phyloP scores from a whole-genome alignment of 116 monocot genomes.

The Papilionanthe hybrid region DNA sequence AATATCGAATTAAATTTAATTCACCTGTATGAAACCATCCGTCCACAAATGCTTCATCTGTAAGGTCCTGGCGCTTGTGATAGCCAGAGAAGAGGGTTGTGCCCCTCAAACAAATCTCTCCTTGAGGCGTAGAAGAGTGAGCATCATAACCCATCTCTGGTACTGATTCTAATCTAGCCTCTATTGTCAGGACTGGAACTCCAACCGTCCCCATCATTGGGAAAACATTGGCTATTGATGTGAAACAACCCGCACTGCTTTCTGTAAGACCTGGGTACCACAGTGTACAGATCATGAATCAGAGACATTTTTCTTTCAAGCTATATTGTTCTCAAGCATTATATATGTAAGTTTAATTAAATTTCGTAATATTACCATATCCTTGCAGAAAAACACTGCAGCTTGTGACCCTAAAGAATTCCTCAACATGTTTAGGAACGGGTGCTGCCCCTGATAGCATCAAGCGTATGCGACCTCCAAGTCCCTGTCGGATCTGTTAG shows the following conservation, averaged over 20 bases:
- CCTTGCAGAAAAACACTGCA: slow-evolving; percentile 82
- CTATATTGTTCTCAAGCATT: too few species aligned
- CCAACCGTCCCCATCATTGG: slow-evolving; percentile 92
- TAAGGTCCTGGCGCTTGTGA: slow-evolving; percentile 75
- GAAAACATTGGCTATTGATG: slow-evolving; percentile 77
- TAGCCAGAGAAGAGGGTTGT: slow-evolving; percentile 86
- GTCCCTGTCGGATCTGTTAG: slow-evolving; percentile 68
- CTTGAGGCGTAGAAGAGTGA: slow-evolving; percentile 59
- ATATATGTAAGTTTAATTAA: too few species aligned
- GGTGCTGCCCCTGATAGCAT: slow-evolving; percentile 94
- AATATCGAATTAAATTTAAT: neutral
- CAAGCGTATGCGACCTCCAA: slow-evolving; percentile 73
- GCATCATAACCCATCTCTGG: slow-evolving; percentile 95
- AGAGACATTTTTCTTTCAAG: neutral
- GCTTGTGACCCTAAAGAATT: slow-evolving; percentile 79
- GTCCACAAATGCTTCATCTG: slow-evolving; percentile 53
- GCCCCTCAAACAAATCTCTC: slow-evolving; percentile 94
- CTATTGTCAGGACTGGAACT: slow-evolving; percentile 69
- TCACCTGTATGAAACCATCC: slow-evolving; percentile 96
- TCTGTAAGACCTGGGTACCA: slow-evolving; percentile 73
- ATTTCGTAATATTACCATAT: slow-evolving; percentile 49
- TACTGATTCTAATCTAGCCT: slow-evolving; percentile 80
- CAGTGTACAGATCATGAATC: neutral
- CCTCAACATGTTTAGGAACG: slow-evolving; percentile 72
- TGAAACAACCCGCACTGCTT: slow-evolving; percentile 85